Conservation (phyloP, 768 basidiomycete species). For the Calocybe cyanea region DNA sequence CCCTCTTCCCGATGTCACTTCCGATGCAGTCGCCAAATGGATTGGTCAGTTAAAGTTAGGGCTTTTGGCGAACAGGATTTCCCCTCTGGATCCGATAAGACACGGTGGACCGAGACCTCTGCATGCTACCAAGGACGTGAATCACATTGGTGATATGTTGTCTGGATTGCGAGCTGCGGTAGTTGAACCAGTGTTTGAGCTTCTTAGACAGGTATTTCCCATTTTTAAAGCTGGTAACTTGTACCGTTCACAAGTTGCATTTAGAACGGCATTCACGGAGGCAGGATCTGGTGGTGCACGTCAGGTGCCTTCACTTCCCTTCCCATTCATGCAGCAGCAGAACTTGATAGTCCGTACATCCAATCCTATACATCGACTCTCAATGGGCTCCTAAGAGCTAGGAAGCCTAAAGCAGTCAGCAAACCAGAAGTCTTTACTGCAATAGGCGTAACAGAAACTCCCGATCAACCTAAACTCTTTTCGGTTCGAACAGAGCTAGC, state of each 20-base stretch:
- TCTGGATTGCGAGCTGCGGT: background rate
- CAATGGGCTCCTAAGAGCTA: constrained; percentile 6
- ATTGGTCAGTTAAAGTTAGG: background rate
- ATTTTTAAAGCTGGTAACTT: background rate
- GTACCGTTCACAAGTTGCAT: background rate
- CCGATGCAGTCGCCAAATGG: background rate
- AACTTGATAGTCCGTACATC: constrained; percentile 6
- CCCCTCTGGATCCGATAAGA: background rate
- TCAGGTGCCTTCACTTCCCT: constrained; percentile 7
- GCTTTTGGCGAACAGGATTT: background rate
- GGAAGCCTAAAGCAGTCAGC: background rate
- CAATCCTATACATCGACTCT: constrained; percentile 14
- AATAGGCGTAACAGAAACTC: background rate
- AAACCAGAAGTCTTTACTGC: background rate
- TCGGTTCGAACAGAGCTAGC: background rate
- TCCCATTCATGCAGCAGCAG: constrained; percentile 15
- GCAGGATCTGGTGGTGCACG: constrained; percentile 13
- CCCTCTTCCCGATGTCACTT: background rate
- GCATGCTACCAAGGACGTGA: background rate
- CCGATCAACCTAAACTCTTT: background rate
- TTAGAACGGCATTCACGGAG: constrained; percentile 5
- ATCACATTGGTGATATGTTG: background rate
- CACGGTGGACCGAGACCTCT: background rate
- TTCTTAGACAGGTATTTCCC: constrained; percentile 6
- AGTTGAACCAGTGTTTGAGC: constrained; percentile 3